These are phyloP conservation scores for Allantophomopsis lycopodina DNA, from an alignment of 2,329 filamentous ascomycete genomes.

Conservation along the genomic window DNA sequence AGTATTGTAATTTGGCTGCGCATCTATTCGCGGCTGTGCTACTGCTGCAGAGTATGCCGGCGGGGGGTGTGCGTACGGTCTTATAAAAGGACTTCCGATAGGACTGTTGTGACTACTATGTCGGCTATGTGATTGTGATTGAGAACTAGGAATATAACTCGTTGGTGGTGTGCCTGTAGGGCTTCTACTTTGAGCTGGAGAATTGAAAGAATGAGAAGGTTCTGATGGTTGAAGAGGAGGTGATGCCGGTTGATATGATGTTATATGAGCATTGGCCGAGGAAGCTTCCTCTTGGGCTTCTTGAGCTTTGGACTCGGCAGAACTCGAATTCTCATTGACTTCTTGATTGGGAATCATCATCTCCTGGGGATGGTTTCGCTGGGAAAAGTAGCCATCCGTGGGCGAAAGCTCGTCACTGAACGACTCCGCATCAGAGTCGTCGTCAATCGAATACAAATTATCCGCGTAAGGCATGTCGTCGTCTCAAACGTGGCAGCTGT, in stretches of 20 bases:
- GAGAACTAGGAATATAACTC: too few species aligned
- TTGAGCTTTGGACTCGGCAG: slow-evolving; percentile 11
- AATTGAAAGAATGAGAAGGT: slow-evolving; percentile 5
- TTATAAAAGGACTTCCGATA: too few species aligned
- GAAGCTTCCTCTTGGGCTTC: slow-evolving; percentile 8
- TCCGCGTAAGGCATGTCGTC: slow-evolving; percentile 5
- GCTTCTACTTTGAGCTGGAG: slow-evolving; percentile 2
- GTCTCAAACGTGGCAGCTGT: too few species aligned
- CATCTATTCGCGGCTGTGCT: neutral
- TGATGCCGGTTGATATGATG: slow-evolving; percentile 7
- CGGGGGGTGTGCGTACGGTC: neutral
- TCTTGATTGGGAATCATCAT: slow-evolving; percentile 13
- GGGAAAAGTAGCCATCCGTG: slow-evolving; percentile 16
- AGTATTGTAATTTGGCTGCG: slow-evolving; percentile 10
- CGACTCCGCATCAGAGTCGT: slow-evolving; percentile 10
- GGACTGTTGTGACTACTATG: too few species aligned
- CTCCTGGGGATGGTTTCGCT: slow-evolving; percentile 4
- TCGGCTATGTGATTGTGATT: too few species aligned
- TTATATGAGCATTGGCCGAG: slow-evolving; percentile 5
- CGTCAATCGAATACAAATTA: slow-evolving; percentile 10
- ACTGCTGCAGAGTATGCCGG: slow-evolving; percentile 1
- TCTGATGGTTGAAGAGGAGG: slow-evolving; percentile 6
- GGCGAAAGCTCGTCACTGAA: slow-evolving; percentile 15
- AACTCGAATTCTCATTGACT: slow-evolving; percentile 6
- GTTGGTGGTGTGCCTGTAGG: too few species aligned